A percentile compares a stretch with the other conserved stretches of the same genome.
Evolutionary conservation across 192 early-diverging fungal genomes (phyloP).

Genomic region (Backusella parvicylindrica): DNA sequence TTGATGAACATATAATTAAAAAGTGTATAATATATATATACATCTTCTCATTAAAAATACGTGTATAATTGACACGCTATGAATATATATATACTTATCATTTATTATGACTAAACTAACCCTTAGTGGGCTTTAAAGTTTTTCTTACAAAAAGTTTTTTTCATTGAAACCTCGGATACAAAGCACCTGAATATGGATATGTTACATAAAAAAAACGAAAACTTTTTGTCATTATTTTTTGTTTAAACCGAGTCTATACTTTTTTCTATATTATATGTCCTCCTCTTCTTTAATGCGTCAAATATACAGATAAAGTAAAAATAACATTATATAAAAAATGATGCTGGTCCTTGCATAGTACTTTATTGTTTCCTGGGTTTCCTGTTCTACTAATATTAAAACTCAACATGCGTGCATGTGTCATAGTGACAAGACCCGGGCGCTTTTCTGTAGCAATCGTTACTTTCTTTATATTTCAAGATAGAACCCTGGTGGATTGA

Average conservation of each 20-base stretch:
- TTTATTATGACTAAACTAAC: neutral
- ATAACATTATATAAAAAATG: neutral
- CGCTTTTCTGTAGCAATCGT: neutral
- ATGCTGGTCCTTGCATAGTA: neutral
- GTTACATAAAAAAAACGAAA: neutral
- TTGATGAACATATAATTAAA: neutral
- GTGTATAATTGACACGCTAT: neutral
- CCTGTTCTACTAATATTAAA: neutral
- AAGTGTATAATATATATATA: neutral
- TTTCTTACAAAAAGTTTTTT: neutral
- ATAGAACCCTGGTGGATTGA: neutral
- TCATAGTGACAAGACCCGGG: neutral
- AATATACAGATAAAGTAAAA: neutral
- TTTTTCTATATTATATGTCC: neutral
- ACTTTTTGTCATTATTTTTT: neutral
- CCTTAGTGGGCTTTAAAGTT: neutral
- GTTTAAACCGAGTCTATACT: neutral
- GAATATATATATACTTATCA: neutral
- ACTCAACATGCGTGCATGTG: neutral
- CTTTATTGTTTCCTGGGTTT: neutral
- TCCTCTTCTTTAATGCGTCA: neutral
- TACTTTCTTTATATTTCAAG: too few relatives aligned
- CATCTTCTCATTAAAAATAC: neutral
- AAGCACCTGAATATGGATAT: neutral
- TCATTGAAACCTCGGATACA: neutral